A percentile compares a stretch with the other conserved stretches of the same genome.
Conservation (phyloP, 1,139 yeast genomes). For the Zygoascus meyerae region DNA sequence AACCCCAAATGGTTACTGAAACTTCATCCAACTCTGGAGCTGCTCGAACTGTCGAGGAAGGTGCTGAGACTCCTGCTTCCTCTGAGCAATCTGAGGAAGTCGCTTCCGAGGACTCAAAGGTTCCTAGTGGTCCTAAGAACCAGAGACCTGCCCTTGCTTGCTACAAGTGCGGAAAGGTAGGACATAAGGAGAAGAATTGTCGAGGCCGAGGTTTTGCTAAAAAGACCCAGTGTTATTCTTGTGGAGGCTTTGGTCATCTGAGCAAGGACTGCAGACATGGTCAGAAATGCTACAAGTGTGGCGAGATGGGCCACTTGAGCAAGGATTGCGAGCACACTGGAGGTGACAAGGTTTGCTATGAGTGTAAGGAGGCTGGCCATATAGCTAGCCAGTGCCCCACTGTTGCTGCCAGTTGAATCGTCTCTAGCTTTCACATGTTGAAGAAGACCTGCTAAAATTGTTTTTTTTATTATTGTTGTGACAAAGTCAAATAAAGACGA, state of each 20-base stretch:
- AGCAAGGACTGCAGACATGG: constrained; percentile 35
- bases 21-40: constrained; percentile 8
- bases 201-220: constrained; percentile 34
- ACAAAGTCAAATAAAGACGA: no score
- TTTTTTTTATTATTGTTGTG: no score
- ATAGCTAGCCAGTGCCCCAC: constrained; percentile 76
- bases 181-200: constrained; percentile 88
- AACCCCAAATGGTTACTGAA: constrained; percentile 12
- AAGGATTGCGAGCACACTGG: constrained; percentile 66
- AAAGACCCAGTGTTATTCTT: constrained; percentile 78
- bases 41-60: constrained; percentile 11
- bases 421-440: no score
- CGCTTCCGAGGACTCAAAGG: constrained; percentile 6
- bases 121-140: constrained; percentile 4
- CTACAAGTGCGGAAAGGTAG: constrained; percentile 90
- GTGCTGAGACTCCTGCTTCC: constrained; percentile 19
- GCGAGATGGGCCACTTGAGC: constrained; percentile 82
- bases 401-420: not conserved
- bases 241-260: constrained; percentile 81
- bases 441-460: no score
- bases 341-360: constrained; percentile 73
- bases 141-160: constrained; percentile 46
- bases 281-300: constrained; percentile 84
- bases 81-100: constrained; percentile 6
- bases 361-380: constrained; percentile 88